These are phyloP conservation scores for Conticribra weissflogii DNA, from an alignment of 108 stramenopile genomes.

Conservation along the genomic window DNA sequence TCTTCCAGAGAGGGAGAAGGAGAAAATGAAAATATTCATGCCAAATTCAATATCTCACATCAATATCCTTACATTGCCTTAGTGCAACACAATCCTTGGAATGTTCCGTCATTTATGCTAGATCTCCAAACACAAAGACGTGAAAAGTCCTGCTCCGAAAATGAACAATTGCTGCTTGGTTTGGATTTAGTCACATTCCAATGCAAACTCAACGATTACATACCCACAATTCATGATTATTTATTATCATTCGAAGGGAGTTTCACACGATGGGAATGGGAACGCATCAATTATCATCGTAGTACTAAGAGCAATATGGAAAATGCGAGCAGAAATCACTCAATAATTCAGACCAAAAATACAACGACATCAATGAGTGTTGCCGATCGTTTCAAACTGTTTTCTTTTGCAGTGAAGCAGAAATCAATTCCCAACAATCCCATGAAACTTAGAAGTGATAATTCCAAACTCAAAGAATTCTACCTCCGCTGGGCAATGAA, in stretches of 20 bases:
- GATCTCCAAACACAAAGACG: too few species aligned
- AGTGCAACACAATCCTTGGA: conserved; percentile 24
- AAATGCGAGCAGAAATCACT: not conserved
- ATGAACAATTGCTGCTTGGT: conserved; percentile 39
- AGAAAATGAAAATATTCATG: conserved; percentile 32
- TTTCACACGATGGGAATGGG: conserved; percentile 71
- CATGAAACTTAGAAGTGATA: conserved; percentile 32
- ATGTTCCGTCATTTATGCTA: too few species aligned
- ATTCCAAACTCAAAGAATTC: conserved; percentile 58
- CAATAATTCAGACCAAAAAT: too few species aligned
- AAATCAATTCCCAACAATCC: not conserved
- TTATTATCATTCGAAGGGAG: conserved; percentile 54
- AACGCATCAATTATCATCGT: conserved; percentile 32
- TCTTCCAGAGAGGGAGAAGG: not conserved
- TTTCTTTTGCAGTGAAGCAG: too few species aligned
- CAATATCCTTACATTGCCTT: conserved; percentile 81
- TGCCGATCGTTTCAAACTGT: too few species aligned
- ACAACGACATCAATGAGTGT: too few species aligned
- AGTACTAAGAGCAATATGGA: not conserved
- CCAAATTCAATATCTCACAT: conserved; percentile 72
- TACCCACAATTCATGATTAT: conserved; percentile 56
- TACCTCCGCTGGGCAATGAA: conserved; percentile 84
- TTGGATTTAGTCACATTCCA: conserved; percentile 77
- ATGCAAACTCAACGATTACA: conserved; percentile 45
- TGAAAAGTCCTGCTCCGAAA: not conserved